phyloP scores from a whole-genome alignment of 2,329 filamentous ascomycete species.

The Trichoderma endophyticum region DNA sequence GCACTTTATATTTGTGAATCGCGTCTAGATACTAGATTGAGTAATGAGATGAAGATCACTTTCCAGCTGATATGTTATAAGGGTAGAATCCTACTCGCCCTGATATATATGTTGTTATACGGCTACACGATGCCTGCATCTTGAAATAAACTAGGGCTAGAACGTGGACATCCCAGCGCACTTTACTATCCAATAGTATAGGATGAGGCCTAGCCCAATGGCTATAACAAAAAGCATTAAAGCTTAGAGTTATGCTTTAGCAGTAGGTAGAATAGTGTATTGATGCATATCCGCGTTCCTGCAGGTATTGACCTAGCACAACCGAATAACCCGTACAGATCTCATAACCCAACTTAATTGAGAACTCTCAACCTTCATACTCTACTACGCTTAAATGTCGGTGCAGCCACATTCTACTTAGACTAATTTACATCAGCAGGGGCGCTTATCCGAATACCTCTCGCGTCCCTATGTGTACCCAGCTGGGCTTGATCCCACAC shows the following conservation, averaged over 20 bases:
- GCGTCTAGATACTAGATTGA: background rate
- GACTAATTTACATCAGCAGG: background rate
- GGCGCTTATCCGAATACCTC: background rate
- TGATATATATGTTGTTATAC: background rate
- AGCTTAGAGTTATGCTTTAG: background rate
- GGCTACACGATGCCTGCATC: background rate
- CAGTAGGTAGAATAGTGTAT: background rate
- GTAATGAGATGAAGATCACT: background rate
- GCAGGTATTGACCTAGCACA: background rate
- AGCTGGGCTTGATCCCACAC: background rate
- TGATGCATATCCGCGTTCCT: background rate
- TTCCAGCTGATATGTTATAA: background rate
- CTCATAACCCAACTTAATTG: background rate
- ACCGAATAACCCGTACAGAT: background rate
- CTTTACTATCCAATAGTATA: background rate
- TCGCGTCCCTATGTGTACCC: background rate
- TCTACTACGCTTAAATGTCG: background rate
- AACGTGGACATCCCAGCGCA: background rate
- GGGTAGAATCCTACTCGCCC: background rate
- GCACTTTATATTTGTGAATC: background rate
- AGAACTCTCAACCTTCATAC: background rate
- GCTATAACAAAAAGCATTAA: background rate
- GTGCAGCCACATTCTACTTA: background rate
- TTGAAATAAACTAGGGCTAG: background rate
- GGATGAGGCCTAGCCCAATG: background rate